Conservation (phyloP, 148 eudicot genomes). For the Chenopodium suecicum region DNA sequence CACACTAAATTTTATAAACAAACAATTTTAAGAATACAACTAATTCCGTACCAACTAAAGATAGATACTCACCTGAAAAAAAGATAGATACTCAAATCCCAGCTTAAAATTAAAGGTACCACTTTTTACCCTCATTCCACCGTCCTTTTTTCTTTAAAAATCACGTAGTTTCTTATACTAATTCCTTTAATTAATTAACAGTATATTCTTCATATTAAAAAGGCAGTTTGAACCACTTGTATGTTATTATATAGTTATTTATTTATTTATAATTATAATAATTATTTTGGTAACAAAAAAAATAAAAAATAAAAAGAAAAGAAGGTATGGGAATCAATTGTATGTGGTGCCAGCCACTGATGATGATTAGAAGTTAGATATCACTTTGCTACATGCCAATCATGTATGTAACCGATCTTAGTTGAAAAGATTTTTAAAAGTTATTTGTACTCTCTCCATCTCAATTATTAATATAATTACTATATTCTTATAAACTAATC, state of each 20-base stretch:
- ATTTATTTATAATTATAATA: no score
- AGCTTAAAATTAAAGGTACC: neutral
- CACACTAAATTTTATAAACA: no score
- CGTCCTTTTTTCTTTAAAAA: constrained; percentile 3
- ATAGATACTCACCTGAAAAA: neutral
- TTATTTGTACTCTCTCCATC: constrained; percentile 17
- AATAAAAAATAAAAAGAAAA: neutral
- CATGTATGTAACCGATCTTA: constrained; percentile 28
- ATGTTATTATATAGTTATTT: neutral
- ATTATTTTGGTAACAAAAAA: no score
- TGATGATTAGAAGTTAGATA: constrained; percentile 30
- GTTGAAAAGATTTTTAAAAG: constrained; percentile 17
- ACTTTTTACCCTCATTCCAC: constrained; percentile 11
- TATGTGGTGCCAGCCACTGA: constrained; percentile 24
- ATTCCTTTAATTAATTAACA: neutral
- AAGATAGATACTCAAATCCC: constrained; percentile 4
- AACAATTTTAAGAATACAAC: neutral
- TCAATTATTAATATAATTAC: constrained; percentile 1
- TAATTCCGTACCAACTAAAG: neutral
- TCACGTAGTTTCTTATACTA: neutral
- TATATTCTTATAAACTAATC: neutral
- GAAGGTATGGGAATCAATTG: constrained; percentile 3
- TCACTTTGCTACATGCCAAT: constrained; percentile 31
- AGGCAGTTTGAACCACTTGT: constrained; percentile 22
- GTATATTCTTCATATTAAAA: constrained; percentile 10